Base-by-base conservation (phyloP, 345 rosid genomes). In the Bretschneidera sinensis region DNA sequence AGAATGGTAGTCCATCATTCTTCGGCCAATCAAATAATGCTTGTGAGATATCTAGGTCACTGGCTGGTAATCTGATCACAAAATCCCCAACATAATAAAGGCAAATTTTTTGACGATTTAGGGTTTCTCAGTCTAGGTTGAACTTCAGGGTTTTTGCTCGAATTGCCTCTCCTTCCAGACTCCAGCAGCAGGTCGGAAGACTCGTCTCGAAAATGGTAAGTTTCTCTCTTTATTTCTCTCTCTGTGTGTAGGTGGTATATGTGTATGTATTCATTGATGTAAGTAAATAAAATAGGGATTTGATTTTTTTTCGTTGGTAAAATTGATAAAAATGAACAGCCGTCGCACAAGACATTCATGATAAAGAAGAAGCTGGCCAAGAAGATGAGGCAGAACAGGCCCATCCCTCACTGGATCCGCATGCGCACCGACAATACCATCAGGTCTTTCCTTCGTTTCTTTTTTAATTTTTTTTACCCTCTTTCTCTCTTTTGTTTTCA, bases 321-420 rank as follows among this genome's bases (percentile, higher is more conserved):
- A 23, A 17, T 22, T 25, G 0, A 11, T 48, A 61, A 51, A 62
- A 43, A 17, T 71, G 28, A 54, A 54, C 73, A 89, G 98, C 98
- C 98, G 80, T 85, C 98, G 16, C 98, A 92, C 85, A 92, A 92
- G 86, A 68, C 89, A 18, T 92, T 87, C 59, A 82, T 22, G 78
- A 89, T 73, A 25, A 85, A 85, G 84, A 85, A 85, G 78, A 85
- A 82, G 71, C 76, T 85, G 25, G 91, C 68, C 17, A 85, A 85
- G 82, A 85, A 85, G 83, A 82, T 82, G 91, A 78, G 91, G 54
- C 91, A 85, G 71, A 85, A 85, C 64, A 71, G 85, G 81, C 91
- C 91, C 19, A 83, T 85, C 51, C 91, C 91, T 75, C 78, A 80
- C 72, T 85, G 91, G 91, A 80, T 85, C 61, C 85, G 87, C 58